Evolutionary conservation across 2,329 filamentous ascomycete genomes (phyloP).

Genomic region (Claviceps sp.): DNA sequence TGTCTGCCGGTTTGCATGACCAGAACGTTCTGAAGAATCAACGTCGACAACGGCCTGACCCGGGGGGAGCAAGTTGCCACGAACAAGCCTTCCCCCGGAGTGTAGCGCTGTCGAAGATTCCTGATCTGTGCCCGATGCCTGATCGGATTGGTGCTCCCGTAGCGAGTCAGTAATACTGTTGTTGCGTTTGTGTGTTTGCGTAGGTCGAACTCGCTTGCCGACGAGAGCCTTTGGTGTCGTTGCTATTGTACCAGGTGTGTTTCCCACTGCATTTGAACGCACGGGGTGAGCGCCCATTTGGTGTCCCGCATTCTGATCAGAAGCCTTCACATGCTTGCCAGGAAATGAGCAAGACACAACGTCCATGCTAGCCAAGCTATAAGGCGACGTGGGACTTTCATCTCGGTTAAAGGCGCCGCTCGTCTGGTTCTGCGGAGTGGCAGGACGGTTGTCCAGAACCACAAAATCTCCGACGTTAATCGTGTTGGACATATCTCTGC

Average conservation of each 20-base stretch:
- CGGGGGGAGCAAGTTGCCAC: constrained; percentile 74
- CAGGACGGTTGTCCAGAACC: constrained; percentile 29
- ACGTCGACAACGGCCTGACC: constrained; percentile 67
- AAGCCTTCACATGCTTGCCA: constrained; percentile 31
- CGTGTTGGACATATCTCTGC: constrained; percentile 31
- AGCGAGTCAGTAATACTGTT: constrained; percentile 79
- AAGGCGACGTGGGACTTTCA: constrained; percentile 30
- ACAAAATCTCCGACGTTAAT: constrained; percentile 34
- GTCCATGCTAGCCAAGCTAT: constrained; percentile 45
- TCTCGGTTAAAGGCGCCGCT: constrained; percentile 10
- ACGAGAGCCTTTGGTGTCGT: constrained; percentile 43
- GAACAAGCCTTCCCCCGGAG: constrained; percentile 71
- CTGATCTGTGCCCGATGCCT: constrained; percentile 36
- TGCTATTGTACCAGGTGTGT: constrained; percentile 36
- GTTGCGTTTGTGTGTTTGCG: constrained; percentile 61
- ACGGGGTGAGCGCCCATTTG: constrained; percentile 42
- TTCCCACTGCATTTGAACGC: constrained; percentile 34
- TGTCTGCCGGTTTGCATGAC: constrained; percentile 35
- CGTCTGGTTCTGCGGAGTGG: constrained; percentile 30
- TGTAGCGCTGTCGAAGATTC: constrained; percentile 50
- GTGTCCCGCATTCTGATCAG: constrained; percentile 26
- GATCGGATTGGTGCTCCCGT: constrained; percentile 49
- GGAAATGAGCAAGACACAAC: constrained; percentile 52
- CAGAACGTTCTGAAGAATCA: constrained; percentile 35
- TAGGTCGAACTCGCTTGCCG: constrained; percentile 45